These are phyloP conservation scores for Glycine tomentella DNA, from an alignment of 306 rosid species.

Conservation along the genomic window DNA sequence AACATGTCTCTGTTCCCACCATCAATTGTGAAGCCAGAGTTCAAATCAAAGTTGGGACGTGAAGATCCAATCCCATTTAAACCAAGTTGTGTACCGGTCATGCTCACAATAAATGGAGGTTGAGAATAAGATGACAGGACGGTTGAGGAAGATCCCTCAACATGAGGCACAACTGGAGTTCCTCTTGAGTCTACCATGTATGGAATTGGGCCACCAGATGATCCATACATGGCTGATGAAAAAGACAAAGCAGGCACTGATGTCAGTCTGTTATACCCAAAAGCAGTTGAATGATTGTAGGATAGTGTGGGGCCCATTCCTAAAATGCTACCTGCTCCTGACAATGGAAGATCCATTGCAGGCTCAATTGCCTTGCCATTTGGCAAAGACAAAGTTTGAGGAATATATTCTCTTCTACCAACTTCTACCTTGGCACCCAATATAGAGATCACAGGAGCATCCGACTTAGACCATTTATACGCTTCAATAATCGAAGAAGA, in stretches of 20 bases:
- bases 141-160: slow-evolving; percentile 65
- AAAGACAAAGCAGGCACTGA: slow-evolving; percentile 69
- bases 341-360: slow-evolving; percentile 63
- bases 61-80: slow-evolving; percentile 55
- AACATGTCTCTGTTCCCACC: slow-evolving; percentile 72
- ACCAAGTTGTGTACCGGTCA: slow-evolving; percentile 62
- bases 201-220: slow-evolving; percentile 74
- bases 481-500: slow-evolving; percentile 55
- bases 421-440: slow-evolving; percentile 88
- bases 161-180: slow-evolving; percentile 73
- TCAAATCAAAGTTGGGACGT: slow-evolving; percentile 54
- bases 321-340: slow-evolving; percentile 66
- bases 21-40: slow-evolving; percentile 65
- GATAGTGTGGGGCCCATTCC: slow-evolving; percentile 64
- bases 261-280: slow-evolving; percentile 75
- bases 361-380: slow-evolving; percentile 79
- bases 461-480: slow-evolving; percentile 58
- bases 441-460: slow-evolving; percentile 82
- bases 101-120: slow-evolving; percentile 68
- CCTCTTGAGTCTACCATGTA: slow-evolving; percentile 89
- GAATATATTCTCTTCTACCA: slow-evolving; percentile 59
- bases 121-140: slow-evolving; percentile 72
- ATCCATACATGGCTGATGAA: slow-evolving; percentile 69
- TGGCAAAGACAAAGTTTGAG: slow-evolving; percentile 60
- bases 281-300: slow-evolving; percentile 65